Evolutionary conservation across 495 filamentous ascomycete genomes (phyloP).

Genomic region (Rhypophila decipiens): DNA sequence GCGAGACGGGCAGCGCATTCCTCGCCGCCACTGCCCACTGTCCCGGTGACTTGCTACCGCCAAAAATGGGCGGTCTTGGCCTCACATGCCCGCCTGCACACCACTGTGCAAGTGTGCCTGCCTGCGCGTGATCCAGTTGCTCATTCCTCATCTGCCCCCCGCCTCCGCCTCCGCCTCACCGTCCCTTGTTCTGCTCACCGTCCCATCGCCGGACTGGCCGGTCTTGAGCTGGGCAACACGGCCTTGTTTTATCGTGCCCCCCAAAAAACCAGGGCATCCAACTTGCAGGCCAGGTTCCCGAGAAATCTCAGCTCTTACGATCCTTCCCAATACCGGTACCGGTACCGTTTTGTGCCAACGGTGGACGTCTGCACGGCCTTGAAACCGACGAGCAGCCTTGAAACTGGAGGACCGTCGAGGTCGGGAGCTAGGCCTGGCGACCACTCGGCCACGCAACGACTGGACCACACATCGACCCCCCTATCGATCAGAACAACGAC

Average conservation of each 20-base stretch:
- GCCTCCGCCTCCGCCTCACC: no score
- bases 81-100: background rate
- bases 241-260: background rate
- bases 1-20: background rate
- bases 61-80: constrained; percentile 11
- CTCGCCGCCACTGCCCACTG: background rate
- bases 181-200: no score
- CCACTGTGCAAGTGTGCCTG: constrained; percentile 1
- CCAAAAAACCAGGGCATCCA: no score
- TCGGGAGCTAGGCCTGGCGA: constrained; percentile 6
- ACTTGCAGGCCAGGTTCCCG: no score
- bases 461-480: background rate
- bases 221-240: background rate
- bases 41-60: constrained; percentile 9
- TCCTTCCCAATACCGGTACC: constrained; percentile 11
- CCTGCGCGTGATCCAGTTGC: constrained; percentile 16
- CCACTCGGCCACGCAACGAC: constrained; percentile 5
- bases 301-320: background rate
- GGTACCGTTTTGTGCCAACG: constrained; percentile 12
- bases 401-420: constrained; percentile 1
- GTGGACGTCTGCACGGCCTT: constrained; percentile 13
- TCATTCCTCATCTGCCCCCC: constrained; percentile 15
- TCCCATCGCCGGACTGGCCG: background rate
- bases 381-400: constrained; percentile 15
- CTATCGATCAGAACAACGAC: background rate